phyloP scores from a whole-genome alignment of 495 filamentous ascomycete genomes.

The Penicillium paxilli region DNA sequence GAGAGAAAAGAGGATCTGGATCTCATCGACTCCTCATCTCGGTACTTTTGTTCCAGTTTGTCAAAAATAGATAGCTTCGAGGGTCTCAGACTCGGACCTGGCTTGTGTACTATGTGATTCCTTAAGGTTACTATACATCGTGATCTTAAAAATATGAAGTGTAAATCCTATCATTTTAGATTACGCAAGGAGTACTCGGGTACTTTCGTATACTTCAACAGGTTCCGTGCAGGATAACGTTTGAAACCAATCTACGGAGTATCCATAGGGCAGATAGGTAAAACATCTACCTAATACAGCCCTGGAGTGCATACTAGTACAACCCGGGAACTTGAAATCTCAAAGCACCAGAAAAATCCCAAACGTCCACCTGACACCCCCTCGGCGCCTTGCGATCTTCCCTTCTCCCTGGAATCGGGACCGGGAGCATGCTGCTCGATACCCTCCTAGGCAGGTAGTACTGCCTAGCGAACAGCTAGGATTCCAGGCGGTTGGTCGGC shows the following conservation, averaged over 20 bases:
- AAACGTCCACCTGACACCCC: slow-evolving; percentile 13
- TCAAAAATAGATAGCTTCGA: not conserved
- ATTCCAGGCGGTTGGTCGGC: not conserved
- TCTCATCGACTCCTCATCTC: slow-evolving; percentile 2
- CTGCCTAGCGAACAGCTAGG: not conserved
- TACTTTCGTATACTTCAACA: too few species aligned
- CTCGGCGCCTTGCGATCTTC: slow-evolving; percentile 4
- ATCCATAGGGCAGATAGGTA: too few species aligned
- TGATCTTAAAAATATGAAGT: too few species aligned
- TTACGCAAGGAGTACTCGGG: too few species aligned
- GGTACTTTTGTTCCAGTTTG: not conserved
- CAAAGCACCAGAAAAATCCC: not conserved
- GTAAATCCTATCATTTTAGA: too few species aligned
- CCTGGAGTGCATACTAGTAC: too few species aligned
- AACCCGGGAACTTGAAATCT: too few species aligned
- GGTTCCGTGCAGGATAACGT: too few species aligned
- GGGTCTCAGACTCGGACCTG: not conserved
- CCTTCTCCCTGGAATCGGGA: slow-evolving; percentile 7
- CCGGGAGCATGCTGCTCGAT: slow-evolving; percentile 4
- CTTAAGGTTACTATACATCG: too few species aligned
- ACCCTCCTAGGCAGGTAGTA: slow-evolving; percentile 17
- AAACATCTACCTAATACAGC: not conserved
- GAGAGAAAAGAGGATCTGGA: not conserved
- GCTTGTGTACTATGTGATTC: too few species aligned
- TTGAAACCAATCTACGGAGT: too few species aligned